These are phyloP conservation scores for Melanogaster broomeanus DNA, from an alignment of 768 basidiomycete species.

Conservation along the genomic window DNA sequence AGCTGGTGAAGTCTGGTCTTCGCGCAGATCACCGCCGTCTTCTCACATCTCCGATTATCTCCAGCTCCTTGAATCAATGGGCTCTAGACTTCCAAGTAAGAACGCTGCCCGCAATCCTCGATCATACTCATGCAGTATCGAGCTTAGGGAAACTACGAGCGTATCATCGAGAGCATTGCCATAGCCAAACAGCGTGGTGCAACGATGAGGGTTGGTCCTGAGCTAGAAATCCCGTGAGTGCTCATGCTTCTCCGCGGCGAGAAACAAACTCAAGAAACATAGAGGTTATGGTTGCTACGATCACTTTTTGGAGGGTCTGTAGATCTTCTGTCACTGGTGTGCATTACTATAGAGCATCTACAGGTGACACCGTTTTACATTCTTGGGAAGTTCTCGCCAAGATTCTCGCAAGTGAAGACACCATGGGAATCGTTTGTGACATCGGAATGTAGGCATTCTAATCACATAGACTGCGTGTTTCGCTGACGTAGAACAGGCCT, in stretches of 20 bases:
- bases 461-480: no score
- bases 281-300: slow-evolving; percentile 98
- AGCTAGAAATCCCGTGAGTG: slow-evolving; percentile 89
- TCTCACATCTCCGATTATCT: slow-evolving; percentile 11
- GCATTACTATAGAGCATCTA: background rate
- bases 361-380: slow-evolving; percentile 94
- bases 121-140: background rate
- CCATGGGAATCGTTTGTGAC: slow-evolving; percentile 89
- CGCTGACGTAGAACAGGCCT: slow-evolving; percentile 60
- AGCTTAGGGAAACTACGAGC: slow-evolving; percentile 84
- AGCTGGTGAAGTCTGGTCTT: slow-evolving; percentile 25
- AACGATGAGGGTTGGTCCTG: slow-evolving; percentile 91
- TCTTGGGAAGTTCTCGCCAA: slow-evolving; percentile 98
- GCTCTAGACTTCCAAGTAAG: slow-evolving; percentile 89
- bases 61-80: slow-evolving; percentile 95
- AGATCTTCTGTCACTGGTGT: background rate
- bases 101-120: background rate
- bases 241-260: background rate
- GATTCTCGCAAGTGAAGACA: slow-evolving; percentile 77
- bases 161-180: slow-evolving; percentile 84
- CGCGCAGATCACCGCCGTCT: background rate
- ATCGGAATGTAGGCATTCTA: slow-evolving; percentile 79
- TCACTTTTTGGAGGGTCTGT: slow-evolving; percentile 91
- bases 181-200: slow-evolving; percentile 90
- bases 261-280: slow-evolving; percentile 6